Evolutionary conservation across 2,329 filamentous ascomycete species (phyloP).

Genomic region (Grosmannia serpens): DNA sequence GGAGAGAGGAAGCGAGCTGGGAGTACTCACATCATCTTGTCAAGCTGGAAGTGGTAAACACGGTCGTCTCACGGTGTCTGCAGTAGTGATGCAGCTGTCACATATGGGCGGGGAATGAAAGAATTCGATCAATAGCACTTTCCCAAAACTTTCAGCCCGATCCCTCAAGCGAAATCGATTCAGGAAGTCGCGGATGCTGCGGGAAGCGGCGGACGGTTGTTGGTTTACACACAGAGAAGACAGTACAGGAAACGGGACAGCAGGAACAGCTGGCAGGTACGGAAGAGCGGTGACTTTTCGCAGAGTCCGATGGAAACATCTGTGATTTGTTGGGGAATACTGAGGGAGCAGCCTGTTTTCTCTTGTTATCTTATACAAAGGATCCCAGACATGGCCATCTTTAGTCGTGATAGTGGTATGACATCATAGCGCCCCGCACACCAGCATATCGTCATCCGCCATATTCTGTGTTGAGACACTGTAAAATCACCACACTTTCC

Average conservation of each 20-base stretch:
- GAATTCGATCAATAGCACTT: not conserved
- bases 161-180: not conserved
- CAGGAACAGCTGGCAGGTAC: no score
- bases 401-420: not conserved
- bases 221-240: not conserved
- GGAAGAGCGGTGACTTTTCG: no score
- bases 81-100: not conserved
- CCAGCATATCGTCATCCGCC: not conserved
- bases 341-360: no score
- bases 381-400: not conserved
- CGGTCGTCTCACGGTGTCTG: not conserved
- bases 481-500: not conserved
- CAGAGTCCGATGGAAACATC: no score
- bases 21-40: slow-evolving; percentile 3
- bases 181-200: not conserved
- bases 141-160: not conserved
- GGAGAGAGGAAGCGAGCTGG: not conserved
- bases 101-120: no score
- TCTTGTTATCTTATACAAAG: not conserved
- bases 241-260: not conserved
- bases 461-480: not conserved
- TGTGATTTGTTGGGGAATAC: no score
- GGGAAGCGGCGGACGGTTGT: not conserved
- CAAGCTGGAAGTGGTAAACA: not conserved
- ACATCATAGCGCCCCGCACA: not conserved